Base-by-base conservation (phyloP, 179 eudicot genomes). In the Heliamphora pulchella region DNA sequence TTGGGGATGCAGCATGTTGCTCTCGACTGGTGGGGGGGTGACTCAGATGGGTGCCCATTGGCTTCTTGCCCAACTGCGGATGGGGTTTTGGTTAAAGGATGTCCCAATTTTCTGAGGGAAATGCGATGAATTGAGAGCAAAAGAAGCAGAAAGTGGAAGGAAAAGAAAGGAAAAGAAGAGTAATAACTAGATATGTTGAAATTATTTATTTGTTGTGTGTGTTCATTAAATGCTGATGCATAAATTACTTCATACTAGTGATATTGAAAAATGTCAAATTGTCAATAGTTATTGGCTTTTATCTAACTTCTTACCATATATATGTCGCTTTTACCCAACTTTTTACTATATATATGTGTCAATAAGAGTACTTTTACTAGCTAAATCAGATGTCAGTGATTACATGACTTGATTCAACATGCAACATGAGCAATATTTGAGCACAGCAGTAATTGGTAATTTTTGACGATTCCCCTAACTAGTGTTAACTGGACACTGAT, bases 31-130 rank as follows among this genome's bases (percentile, higher is more conserved):
- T 86, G 90, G 90, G 90, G 90, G 2, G 77, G 78, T 64, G 53
- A 41, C 9, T 77, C 39, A 17, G 86, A 81, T 65, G 85, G 84
- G 3, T 88, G 90, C 57, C 87, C 90, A 0, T 59, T 82, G 66
- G 90, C 88, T 62, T 46, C 85, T 22, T 88, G 90, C 51, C 90
- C 88, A 2, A 88, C 87, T 5, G 84, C 84, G 1, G 18, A 66
- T 54, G 90, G 90, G 44, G 55, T 86, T 54, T 55, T 20, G 64
- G 88, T 84, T 51, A 39, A 78, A 8, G 87, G 82, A 0, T 86
- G 90, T 70, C 86, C 88, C 85, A 50, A 70, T 82, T 75, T 50
- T 79, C 15, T 57, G 44, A 58, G 46, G 3, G 7, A 8, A 5
- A 14, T 41, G 50, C 22, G 76, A 72, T 22, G 44, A 64, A 64